Percentiles rank a stretch among this genome's conserved stretches.
These are phyloP conservation scores for Ophiostoma ips DNA, from an alignment of 2,329 filamentous ascomycete species.

Conservation along the genomic window DNA sequence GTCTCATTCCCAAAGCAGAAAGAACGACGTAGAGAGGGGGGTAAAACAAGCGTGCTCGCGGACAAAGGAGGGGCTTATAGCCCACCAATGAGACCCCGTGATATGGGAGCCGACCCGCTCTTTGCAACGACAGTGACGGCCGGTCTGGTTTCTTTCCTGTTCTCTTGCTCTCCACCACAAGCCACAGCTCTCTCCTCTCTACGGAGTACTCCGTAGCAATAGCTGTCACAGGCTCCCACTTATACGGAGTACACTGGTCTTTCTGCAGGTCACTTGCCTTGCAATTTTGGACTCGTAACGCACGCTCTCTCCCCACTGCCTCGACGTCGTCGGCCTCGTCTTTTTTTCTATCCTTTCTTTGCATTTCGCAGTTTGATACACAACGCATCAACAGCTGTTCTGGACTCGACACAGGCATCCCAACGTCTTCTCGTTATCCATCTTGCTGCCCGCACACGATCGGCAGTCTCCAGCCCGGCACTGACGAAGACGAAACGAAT, in stretches of 20 bases:
- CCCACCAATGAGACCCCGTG: not conserved
- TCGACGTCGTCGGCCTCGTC: not conserved
- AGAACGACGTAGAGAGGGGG: conserved; percentile 1
- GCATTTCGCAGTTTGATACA: too few relatives aligned
- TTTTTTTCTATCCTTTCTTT: not conserved
- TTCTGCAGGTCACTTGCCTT: conserved; percentile 1
- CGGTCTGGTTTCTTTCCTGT: not conserved
- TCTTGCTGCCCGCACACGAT: too few relatives aligned
- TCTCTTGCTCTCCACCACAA: not conserved
- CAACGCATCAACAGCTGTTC: too few relatives aligned
- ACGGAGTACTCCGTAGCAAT: too few relatives aligned
- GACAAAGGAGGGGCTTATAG: not conserved
- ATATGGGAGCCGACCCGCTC: not conserved
- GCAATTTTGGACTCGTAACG: not conserved
- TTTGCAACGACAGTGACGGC: not conserved
- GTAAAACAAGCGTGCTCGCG: not conserved
- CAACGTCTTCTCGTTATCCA: too few relatives aligned
- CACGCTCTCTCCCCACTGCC: not conserved
- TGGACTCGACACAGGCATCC: too few relatives aligned
- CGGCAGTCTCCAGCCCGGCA: too few relatives aligned
- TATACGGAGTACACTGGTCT: not conserved
- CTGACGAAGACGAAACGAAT: too few relatives aligned
- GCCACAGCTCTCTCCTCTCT: not conserved
- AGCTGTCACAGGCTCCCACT: too few relatives aligned
- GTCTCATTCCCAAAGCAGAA: not conserved